Percentiles rank a stretch among this genome's conserved stretches.
Evolutionary conservation across 495 filamentous ascomycete genomes (phyloP).

Genomic region (Halenospora varia): DNA sequence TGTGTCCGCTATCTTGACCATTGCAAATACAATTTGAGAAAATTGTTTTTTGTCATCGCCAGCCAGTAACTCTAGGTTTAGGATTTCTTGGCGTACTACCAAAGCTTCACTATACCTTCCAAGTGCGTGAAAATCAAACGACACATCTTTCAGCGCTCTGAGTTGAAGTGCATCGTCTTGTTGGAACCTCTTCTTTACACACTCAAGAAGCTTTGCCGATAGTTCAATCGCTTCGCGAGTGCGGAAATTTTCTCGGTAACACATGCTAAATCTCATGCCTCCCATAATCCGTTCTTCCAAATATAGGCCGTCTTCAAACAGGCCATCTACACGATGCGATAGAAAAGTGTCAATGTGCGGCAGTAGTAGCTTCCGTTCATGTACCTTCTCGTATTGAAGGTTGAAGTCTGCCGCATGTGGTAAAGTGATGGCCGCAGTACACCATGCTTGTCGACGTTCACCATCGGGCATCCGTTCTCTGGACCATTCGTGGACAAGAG

Average conservation of each 20-base stretch:
- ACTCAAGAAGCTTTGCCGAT: background rate
- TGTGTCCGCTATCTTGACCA: too few species aligned
- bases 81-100: too few species aligned
- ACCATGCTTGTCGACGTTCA: slow-evolving; percentile 23
- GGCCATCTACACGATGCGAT: background rate
- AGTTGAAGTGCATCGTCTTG: too few species aligned
- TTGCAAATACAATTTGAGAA: too few species aligned
- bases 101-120: too few species aligned
- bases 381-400: slow-evolving; percentile 13
- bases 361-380: slow-evolving; percentile 19
- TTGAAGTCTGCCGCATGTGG: background rate
- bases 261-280: background rate
- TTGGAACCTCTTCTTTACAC: too few species aligned
- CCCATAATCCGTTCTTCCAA: background rate
- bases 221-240: background rate
- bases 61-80: too few species aligned
- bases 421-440: slow-evolving; percentile 14
- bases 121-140: too few species aligned
- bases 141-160: too few species aligned
- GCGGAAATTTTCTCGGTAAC: background rate
- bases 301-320: background rate
- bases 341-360: slow-evolving; percentile 28
- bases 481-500: slow-evolving; percentile 33
- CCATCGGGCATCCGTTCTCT: slow-evolving; percentile 22
- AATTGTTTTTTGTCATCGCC: too few species aligned